phyloP scores from a whole-genome alignment of 2,329 filamentous ascomycete genomes.

The Claviceps fusiformis region DNA sequence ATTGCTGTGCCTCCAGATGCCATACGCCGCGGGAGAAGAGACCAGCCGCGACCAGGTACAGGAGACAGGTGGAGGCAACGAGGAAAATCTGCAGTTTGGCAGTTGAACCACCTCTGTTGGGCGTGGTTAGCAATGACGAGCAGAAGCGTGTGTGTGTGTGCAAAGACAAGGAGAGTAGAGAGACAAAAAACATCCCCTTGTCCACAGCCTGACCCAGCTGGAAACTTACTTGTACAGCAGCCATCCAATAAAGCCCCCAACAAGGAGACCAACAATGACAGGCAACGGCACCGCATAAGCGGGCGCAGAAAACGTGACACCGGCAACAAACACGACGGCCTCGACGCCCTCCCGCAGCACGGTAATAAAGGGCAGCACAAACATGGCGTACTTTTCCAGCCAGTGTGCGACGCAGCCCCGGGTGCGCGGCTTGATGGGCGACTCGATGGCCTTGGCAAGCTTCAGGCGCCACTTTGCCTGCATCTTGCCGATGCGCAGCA shows the following conservation, averaged over 20 bases:
- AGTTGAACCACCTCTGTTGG: constrained; percentile 25
- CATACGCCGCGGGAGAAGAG: constrained; percentile 68
- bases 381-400: constrained; percentile 72
- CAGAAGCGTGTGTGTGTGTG: no score
- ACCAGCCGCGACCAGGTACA: constrained; percentile 74
- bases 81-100: constrained; percentile 55
- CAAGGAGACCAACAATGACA: constrained; percentile 56
- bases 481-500: constrained; percentile 70
- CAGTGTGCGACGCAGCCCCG: constrained; percentile 43
- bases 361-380: constrained; percentile 73
- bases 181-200: not conserved
- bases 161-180: not conserved
- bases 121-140: not conserved
- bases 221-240: constrained; percentile 59
- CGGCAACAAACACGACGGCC: constrained; percentile 74
- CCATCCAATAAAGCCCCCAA: constrained; percentile 55
- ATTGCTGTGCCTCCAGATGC: constrained; percentile 57
- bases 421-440: constrained; percentile 30
- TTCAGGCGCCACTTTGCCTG: constrained; percentile 82
- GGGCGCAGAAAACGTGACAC: constrained; percentile 64
- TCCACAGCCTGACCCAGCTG: not conserved
- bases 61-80: constrained; percentile 66
- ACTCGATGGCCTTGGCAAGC: constrained; percentile 56
- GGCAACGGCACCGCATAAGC: constrained; percentile 66
- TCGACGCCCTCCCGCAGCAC: constrained; percentile 80